Conservation (phyloP, 805 yeast genomes). For the Spathaspora sp. region DNA sequence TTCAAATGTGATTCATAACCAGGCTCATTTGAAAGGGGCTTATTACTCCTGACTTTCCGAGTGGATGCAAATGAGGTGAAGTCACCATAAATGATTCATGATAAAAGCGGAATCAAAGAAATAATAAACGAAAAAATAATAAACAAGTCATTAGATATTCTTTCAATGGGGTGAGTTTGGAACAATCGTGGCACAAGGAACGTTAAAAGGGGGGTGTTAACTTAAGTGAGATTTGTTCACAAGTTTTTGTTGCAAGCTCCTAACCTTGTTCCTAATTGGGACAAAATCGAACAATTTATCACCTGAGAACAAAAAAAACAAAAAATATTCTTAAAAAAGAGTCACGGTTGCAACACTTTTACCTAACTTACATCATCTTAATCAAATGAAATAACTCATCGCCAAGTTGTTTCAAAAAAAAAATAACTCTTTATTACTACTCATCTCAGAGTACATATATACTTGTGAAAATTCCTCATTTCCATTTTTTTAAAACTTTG, state of each 20-base stretch:
- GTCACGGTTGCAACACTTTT: neutral
- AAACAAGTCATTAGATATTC: neutral
- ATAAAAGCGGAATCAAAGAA: neutral
- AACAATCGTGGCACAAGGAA: neutral
- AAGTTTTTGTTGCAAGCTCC: neutral
- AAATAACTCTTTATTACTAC: no score
- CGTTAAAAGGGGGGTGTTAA: neutral
- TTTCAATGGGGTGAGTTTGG: neutral
- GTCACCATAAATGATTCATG: neutral
- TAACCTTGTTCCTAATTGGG: neutral
- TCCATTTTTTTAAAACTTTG: neutral
- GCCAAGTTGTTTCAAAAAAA: no score
- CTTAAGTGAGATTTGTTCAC: neutral
- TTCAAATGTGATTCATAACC: neutral
- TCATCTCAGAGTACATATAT: neutral
- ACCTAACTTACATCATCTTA: neutral
- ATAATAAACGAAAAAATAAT: neutral
- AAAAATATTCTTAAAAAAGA: neutral
- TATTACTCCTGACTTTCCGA: neutral
- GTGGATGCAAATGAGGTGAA: neutral
- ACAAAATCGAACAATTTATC: neutral
- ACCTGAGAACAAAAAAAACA: neutral
- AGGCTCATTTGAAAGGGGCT: neutral
- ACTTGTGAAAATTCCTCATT: neutral
- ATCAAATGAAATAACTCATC: no score